phyloP scores from a whole-genome alignment of 208 protist species.

The Naegleria gruberi region DNA sequence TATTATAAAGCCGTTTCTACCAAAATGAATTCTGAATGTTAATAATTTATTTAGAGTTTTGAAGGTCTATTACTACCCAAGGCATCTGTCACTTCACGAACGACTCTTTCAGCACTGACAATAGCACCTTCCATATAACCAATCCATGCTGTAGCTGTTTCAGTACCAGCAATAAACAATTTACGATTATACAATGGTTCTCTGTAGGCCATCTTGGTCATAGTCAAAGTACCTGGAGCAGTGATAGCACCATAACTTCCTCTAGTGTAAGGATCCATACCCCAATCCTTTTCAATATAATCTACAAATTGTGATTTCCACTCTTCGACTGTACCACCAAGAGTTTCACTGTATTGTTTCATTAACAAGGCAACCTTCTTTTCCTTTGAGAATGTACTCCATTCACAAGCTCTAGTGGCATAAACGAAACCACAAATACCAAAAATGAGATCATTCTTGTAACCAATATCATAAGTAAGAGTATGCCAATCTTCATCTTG shows the following conservation, averaged over 20 bases:
- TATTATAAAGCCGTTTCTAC: too few relatives aligned
- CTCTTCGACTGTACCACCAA: background rate
- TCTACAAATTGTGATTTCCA: background rate
- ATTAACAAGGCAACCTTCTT: background rate
- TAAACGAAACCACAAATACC: slow-evolving; percentile 18
- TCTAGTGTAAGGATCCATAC: background rate
- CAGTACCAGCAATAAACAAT: slow-evolving; percentile 16
- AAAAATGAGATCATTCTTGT: background rate
- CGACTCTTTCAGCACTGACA: background rate
- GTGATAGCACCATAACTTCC: slow-evolving; percentile 14
- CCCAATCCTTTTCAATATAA: slow-evolving; percentile 27
- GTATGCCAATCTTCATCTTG: background rate
- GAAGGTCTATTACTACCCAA: background rate
- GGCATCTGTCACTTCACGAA: background rate
- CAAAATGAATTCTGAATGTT: too few relatives aligned
- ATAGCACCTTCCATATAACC: slow-evolving; percentile 35
- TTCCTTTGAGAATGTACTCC: background rate
- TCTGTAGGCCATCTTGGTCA: background rate
- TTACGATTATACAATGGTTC: background rate
- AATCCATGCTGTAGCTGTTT: slow-evolving; percentile 22
- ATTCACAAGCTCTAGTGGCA: background rate
- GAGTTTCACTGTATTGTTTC: background rate
- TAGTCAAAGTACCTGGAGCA: background rate
- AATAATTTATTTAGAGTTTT: background rate
- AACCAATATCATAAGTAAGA: background rate